Percentiles rank a stretch among this genome's conserved stretches.
These are phyloP conservation scores for Xerocomus amazonicus DNA, from an alignment of 1,284 basidiomycete species.

Conservation along the genomic window DNA sequence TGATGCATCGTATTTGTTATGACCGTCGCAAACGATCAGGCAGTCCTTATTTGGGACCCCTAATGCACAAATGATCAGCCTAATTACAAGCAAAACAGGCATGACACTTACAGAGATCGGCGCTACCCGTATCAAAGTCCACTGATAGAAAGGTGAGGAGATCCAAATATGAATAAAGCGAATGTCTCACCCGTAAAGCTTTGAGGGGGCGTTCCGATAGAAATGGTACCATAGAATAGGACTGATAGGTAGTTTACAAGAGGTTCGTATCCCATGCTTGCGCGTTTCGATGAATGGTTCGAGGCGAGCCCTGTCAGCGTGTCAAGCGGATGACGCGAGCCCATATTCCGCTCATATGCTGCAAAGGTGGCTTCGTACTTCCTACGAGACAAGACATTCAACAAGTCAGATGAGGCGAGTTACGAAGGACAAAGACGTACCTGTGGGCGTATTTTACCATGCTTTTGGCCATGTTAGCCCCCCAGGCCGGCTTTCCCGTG, in stretches of 20 bases:
- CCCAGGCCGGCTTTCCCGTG: neutral
- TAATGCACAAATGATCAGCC: constrained; percentile 4
- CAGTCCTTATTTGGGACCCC: constrained; percentile 40
- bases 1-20: constrained; percentile 31
- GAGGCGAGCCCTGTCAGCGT: constrained; percentile 4
- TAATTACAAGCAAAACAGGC: no score
- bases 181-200: constrained; percentile 20
- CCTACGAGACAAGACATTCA: constrained; percentile 14
- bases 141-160: constrained; percentile 22
- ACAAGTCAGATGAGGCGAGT: neutral
- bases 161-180: constrained; percentile 1
- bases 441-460: constrained; percentile 6
- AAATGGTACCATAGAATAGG: constrained; percentile 34
- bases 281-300: constrained; percentile 3
- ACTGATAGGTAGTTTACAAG: constrained; percentile 25
- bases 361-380: constrained; percentile 35
- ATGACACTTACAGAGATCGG: constrained; percentile 19
- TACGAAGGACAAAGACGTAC: constrained; percentile 4
- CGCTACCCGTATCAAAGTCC: constrained; percentile 39
- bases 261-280: constrained; percentile 3
- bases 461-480: neutral
- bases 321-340: constrained; percentile 32
- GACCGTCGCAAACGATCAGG: constrained; percentile 27
- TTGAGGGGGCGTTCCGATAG: constrained; percentile 39
- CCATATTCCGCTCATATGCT: constrained; percentile 38